Base-by-base conservation (phyloP, 768 basidiomycete species). In the Termitomyces sp. region DNA sequence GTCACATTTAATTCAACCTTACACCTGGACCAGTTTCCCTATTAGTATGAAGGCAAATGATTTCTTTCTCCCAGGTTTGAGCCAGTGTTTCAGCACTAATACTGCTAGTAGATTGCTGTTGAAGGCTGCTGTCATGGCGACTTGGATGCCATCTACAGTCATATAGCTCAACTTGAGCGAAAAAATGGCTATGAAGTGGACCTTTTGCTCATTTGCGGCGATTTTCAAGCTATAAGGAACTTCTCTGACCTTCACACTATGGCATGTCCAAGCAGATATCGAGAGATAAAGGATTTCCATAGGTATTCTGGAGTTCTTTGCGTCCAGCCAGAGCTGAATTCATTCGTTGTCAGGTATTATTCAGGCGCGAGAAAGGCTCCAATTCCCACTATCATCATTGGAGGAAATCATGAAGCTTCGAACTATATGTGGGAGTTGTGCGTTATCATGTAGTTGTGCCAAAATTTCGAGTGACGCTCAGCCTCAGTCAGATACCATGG, bases 341-440 rank as follows among this genome's bases (percentile, higher is more conserved):
- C 23, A 33, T 31, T 27, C 2, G 16, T 29, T 20, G 10, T 15
- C 22, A 91, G 89, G 64, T 99, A 98, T 69, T 98, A 99, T 66
- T 86, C 84, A 0, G 92, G 93, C 1, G 77, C 88, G 65, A 86
- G 77, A 64, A 72, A 61, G 16, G 94, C 96, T 1, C 94, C 95
- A 0, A 69, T 96, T 2, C 71, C 95, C 66, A 99, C 97, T 0
- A 76, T 99, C 11, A 83, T 98, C 44, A 97, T 98, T 64, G 97
- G 97, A 18, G 97, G 97, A 7, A 98, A 98, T 67, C 97, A 98
- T 67, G 97, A 98, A 71, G 93, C 93, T 1, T 94, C 91, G 22
- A 97, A 94, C 62, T 97, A 98, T 66, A 77, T 98, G 74, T 95
- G 92, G 88, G 97, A 99, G 69, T 71, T 97, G 91, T 93, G 63